Base-by-base conservation (phyloP, 2,329 filamentous ascomycete species). In the Atkinsonella hypoxylon region DNA sequence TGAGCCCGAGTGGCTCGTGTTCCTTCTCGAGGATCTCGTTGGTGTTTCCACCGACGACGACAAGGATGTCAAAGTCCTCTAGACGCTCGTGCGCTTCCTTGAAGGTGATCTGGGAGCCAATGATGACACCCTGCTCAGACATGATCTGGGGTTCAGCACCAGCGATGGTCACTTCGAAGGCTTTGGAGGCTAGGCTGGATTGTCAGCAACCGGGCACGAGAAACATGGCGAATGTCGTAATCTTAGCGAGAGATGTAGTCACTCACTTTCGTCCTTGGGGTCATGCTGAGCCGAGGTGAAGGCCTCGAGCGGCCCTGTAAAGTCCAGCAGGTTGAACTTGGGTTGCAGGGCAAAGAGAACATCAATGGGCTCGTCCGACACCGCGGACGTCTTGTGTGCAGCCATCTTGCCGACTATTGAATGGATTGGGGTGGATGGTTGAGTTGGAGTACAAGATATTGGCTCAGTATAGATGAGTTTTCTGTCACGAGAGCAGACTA, bases 11-110 rank as follows among this genome's bases (percentile, higher is more conserved):
- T 22, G 85, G 85, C 65, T 89, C 79, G 48, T 73, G 67, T 63
- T 86, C 84, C 62, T 75, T 69, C 68, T 87, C 81, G 62, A 90
- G 69, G 55, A 89, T 67, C 38, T 73, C 68, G 30, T 83, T 77
- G 53, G 72, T 71, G 63, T 80, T 77, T 62, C 88, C 87, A 61
- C 88, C 88, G 30, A 89, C 76, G 56, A 94, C 72, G 65, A 93
- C 76, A 58, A 94, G 76, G 55, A 93, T 76, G 65, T 94, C 88
- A 64, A 86, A 90, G 57, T 89, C 84, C 57, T 82, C 72, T 46
- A 89, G 78, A 58, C 75, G 75, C 53, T 87, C 79, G 68, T 88
- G 77, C 54, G 87, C 87, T 63, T 91, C 86, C 63, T 86, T 85
- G 75, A 79, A 89, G 64, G 81, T 76, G 66, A 90, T 82, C 68